phyloP scores from a whole-genome alignment of 2,329 filamentous ascomycete genomes.

The Bretziella fagacearum region DNA sequence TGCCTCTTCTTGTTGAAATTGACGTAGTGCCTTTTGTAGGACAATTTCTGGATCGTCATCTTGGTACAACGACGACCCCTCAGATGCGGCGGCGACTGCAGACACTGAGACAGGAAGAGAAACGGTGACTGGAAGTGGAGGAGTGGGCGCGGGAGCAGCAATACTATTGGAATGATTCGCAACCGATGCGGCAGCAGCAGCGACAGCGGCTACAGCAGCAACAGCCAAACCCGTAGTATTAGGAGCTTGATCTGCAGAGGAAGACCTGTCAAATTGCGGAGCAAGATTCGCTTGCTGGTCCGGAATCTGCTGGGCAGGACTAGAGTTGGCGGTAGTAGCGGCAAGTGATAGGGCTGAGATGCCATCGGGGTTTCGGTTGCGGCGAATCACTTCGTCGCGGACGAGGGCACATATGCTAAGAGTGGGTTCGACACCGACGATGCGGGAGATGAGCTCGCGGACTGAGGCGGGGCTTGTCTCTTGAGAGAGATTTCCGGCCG shows the following conservation, averaged over 20 bases:
- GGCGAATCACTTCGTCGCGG: conserved; percentile 38
- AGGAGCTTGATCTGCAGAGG: conserved; percentile 6
- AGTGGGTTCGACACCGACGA: conserved; percentile 37
- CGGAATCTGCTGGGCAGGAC: too few species aligned
- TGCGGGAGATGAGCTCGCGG: conserved; percentile 37
- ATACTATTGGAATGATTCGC: neutral
- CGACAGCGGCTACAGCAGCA: conserved; percentile 14
- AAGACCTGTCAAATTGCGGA: too few species aligned
- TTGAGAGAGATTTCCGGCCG: conserved; percentile 31
- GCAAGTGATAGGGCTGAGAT: conserved; percentile 4
- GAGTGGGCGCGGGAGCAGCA: neutral
- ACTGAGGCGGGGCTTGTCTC: conserved; percentile 45
- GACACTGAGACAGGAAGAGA: neutral
- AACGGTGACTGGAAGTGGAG: too few species aligned
- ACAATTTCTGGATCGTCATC: conserved; percentile 39
- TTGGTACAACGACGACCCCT: neutral
- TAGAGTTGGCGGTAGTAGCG: too few species aligned
- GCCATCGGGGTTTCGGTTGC: neutral
- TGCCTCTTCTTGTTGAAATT: conserved; percentile 41
- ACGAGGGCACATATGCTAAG: conserved; percentile 39
- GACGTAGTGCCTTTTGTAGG: conserved; percentile 40
- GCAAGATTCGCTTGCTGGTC: too few species aligned
- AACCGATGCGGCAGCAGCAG: conserved; percentile 16
- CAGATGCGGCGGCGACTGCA: too few species aligned
- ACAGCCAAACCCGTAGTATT: conserved; percentile 2